These are phyloP conservation scores for Clarireedia monteithiana DNA, from an alignment of 2,329 filamentous ascomycete species.

Conservation along the genomic window DNA sequence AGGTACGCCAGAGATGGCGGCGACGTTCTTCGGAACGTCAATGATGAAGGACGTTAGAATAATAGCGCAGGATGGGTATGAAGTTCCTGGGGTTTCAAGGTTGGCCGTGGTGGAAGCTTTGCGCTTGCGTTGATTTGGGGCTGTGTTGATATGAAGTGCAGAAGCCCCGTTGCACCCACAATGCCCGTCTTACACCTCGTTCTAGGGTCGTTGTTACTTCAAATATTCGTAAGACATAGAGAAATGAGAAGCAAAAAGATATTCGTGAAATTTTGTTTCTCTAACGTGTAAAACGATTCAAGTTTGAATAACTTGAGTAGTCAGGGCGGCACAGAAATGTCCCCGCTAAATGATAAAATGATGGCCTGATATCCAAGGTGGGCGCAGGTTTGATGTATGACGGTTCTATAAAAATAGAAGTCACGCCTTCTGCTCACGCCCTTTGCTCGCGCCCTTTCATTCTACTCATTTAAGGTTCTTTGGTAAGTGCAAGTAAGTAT, in stretches of 20 bases:
- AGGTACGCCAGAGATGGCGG: slow-evolving; percentile 27
- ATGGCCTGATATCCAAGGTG: not conserved
- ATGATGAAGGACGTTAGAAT: slow-evolving; percentile 18
- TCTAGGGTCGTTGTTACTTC: slow-evolving; percentile 5
- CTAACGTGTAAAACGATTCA: slow-evolving; percentile 1
- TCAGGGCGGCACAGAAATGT: slow-evolving; percentile 7
- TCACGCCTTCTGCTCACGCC: not conserved
- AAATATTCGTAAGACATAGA: slow-evolving; percentile 1
- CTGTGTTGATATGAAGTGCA: slow-evolving; percentile 8
- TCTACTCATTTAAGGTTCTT: too few relatives aligned
- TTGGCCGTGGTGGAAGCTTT: slow-evolving; percentile 10
- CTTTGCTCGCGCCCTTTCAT: too few relatives aligned
- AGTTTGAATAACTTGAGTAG: not conserved
- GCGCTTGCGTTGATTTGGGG: slow-evolving; percentile 8
- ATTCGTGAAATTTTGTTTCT: slow-evolving; percentile 5
- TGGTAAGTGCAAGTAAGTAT: too few relatives aligned
- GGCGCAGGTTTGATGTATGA: not conserved
- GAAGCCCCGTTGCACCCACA: slow-evolving; percentile 3
- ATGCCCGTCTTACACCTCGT: not conserved
- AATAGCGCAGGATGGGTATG: slow-evolving; percentile 7
- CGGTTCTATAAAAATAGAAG: not conserved
- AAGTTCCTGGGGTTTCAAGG: slow-evolving; percentile 7
- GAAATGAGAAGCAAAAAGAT: slow-evolving; percentile 4
- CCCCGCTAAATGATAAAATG: slow-evolving; percentile 6
- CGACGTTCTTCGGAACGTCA: slow-evolving; percentile 28